Evolutionary conservation across 192 early-diverging fungal species (phyloP).

Genomic region (Coemansia sp.): DNA sequence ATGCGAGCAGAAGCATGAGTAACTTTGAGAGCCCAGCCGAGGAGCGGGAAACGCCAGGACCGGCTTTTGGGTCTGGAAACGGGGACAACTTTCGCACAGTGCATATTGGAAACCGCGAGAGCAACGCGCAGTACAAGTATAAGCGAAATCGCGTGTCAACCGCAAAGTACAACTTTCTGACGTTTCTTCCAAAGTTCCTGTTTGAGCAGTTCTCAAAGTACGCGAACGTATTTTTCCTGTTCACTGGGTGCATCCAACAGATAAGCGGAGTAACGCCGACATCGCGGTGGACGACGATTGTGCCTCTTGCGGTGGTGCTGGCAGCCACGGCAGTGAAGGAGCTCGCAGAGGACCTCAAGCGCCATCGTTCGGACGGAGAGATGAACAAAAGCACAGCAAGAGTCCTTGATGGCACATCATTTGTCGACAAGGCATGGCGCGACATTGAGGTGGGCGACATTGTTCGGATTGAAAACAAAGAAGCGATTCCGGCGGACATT

Average conservation of each 20-base stretch:
- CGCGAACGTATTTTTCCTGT: constrained; percentile 99
- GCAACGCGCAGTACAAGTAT: constrained; percentile 79
- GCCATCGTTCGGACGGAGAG: constrained; percentile 73
- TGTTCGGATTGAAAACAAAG: constrained; percentile 81
- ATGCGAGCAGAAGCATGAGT: constrained; percentile 6
- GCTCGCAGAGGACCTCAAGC: constrained; percentile 86
- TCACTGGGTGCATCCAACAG: constrained; percentile 97
- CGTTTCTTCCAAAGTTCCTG: constrained; percentile 94
- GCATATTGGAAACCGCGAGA: constrained; percentile 80
- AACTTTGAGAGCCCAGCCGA: neutral
- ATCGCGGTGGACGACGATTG: constrained; percentile 83
- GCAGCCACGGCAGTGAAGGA: constrained; percentile 92
- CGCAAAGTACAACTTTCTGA: constrained; percentile 91
- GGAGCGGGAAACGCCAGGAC: constrained; percentile 9
- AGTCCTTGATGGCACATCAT: constrained; percentile 62
- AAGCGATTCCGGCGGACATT: constrained; percentile 91
- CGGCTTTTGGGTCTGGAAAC: constrained; percentile 33
- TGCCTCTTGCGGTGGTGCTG: constrained; percentile 80
- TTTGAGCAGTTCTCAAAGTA: constrained; percentile 98
- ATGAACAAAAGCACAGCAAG: constrained; percentile 69
- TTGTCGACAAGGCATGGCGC: constrained; percentile 74
- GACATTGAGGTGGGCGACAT: constrained; percentile 89
- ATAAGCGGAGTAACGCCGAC: constrained; percentile 93
- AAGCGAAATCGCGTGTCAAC: constrained; percentile 93
- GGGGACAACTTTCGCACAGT: constrained; percentile 68